phyloP scores from a whole-genome alignment of 805 yeast species.

The Kodamaea sagamina region DNA sequence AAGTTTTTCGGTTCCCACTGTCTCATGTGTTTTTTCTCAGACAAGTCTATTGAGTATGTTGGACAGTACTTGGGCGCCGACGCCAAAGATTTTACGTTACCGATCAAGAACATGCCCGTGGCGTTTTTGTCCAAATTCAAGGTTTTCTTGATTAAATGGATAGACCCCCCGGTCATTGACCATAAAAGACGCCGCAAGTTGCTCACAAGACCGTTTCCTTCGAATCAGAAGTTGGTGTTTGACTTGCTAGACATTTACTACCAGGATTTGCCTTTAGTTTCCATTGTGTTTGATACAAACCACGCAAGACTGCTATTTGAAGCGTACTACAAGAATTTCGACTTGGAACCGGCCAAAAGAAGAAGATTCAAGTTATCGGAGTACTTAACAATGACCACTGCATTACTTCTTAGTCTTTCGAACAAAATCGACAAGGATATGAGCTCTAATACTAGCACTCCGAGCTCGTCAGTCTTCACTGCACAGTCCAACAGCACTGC shows the following conservation, averaged over 20 bases:
- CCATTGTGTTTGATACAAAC: slow-evolving; percentile 20
- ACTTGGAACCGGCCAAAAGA: slow-evolving; percentile 11
- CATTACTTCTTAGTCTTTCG: slow-evolving; percentile 25
- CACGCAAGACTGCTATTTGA: slow-evolving; percentile 25
- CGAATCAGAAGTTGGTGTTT: slow-evolving; percentile 22
- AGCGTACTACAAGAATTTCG: slow-evolving; percentile 23
- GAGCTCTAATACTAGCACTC: background rate
- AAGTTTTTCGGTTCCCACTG: slow-evolving; percentile 41
- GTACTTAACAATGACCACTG: slow-evolving; percentile 34
- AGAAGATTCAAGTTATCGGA: slow-evolving; percentile 31
- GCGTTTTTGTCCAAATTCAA: slow-evolving; percentile 22
- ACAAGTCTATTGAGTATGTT: slow-evolving; percentile 37
- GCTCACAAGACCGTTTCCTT: slow-evolving; percentile 27
- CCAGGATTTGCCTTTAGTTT: slow-evolving; percentile 23
- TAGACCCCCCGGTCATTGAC: slow-evolving; percentile 31
- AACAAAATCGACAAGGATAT: slow-evolving; percentile 8
- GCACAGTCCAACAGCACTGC: background rate
- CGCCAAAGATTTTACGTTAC: slow-evolving; percentile 22
- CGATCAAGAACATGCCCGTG: slow-evolving; percentile 32
- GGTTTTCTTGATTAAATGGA: slow-evolving; percentile 27
- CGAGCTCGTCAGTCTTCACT: background rate
- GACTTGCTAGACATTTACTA: slow-evolving; percentile 31
- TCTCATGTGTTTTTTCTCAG: slow-evolving; percentile 35
- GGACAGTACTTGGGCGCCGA: slow-evolving; percentile 26
- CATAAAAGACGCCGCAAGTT: slow-evolving; percentile 20